A percentile compares a stretch with the other conserved stretches of the same genome.
Evolutionary conservation across 768 basidiomycete genomes (phyloP).

Genomic region (Myochromella boudieri): DNA sequence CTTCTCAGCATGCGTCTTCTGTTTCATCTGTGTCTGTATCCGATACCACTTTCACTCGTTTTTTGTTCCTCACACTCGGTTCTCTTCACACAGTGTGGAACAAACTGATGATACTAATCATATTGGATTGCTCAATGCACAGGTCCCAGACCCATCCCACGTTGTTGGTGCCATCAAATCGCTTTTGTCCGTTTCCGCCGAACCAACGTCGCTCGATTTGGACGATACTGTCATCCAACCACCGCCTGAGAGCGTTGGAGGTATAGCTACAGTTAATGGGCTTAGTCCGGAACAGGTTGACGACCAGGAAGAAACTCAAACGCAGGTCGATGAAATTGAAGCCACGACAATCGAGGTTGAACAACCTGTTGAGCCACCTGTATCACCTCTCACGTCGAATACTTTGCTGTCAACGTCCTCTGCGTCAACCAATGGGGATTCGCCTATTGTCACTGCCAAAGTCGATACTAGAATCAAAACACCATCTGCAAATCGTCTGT

Average conservation of each 20-base stretch:
- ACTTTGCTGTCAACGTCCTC: constrained; percentile 42
- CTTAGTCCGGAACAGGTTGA: constrained; percentile 14
- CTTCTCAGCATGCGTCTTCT: constrained; percentile 30
- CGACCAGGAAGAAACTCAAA: constrained; percentile 19
- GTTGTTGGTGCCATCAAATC: constrained; percentile 24
- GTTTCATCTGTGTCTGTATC: constrained; percentile 51
- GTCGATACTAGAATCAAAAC: constrained; percentile 39
- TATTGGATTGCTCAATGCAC: constrained; percentile 44
- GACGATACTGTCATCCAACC: constrained; percentile 11
- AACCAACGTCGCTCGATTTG: constrained; percentile 52
- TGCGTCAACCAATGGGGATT: constrained; percentile 47
- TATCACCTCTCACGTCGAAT: constrained; percentile 56
- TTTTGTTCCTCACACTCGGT: constrained; percentile 35
- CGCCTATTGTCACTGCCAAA: constrained; percentile 34
- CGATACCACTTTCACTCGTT: constrained; percentile 36
- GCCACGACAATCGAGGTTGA: constrained; percentile 32
- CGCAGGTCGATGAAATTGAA: constrained; percentile 16
- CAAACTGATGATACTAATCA: constrained; percentile 35
- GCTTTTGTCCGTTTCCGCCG: constrained; percentile 44
- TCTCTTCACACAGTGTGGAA: constrained; percentile 41
- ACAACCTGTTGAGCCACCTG: constrained; percentile 59
- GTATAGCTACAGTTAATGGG: constrained; percentile 24
- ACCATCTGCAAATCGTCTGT: constrained; percentile 84
- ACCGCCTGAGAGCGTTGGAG: constrained; percentile 22
- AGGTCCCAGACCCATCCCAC: constrained; percentile 28